These are phyloP conservation scores for Oryza coarctata DNA, from an alignment of 176 grass and related monocot species.

Conservation along the genomic window DNA sequence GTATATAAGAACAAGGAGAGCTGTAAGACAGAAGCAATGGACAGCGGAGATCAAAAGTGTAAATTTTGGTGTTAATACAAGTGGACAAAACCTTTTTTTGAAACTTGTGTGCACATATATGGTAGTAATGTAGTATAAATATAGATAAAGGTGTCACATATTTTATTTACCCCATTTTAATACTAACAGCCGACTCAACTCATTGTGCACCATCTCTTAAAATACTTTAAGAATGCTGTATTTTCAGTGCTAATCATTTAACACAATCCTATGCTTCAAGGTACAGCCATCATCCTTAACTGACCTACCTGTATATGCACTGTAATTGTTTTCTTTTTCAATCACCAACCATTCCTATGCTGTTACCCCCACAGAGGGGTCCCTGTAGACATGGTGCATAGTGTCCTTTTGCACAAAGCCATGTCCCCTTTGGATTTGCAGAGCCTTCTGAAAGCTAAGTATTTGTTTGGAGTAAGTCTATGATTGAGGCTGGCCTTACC, in stretches of 20 bases:
- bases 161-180: slow-evolving; percentile 3
- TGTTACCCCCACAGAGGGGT: slow-evolving; percentile 43
- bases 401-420: slow-evolving; percentile 67
- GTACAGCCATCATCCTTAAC: slow-evolving; percentile 1
- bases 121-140: not conserved
- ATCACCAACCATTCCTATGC: slow-evolving; percentile 41
- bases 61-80: not conserved
- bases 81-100: not conserved
- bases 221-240: slow-evolving; percentile 25
- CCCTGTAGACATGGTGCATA: slow-evolving; percentile 58
- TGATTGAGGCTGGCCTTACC: slow-evolving; percentile 56
- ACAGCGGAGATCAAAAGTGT: not conserved
- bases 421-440: slow-evolving; percentile 72
- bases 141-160: not conserved
- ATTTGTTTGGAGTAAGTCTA: slow-evolving; percentile 59
- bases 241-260: not conserved
- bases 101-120: not conserved
- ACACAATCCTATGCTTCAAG: not conserved
- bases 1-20: not conserved
- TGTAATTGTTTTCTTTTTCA: slow-evolving; percentile 41
- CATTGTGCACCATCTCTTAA: not conserved
- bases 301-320: slow-evolving; percentile 20
- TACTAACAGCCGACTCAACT: not conserved
- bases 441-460: slow-evolving; percentile 72
- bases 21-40: not conserved